Evolutionary conservation across 1,139 yeast genomes (phyloP), one percentile per base, ranked within the genome.

Genomic region (Lodderomyces margitis): DNA sequence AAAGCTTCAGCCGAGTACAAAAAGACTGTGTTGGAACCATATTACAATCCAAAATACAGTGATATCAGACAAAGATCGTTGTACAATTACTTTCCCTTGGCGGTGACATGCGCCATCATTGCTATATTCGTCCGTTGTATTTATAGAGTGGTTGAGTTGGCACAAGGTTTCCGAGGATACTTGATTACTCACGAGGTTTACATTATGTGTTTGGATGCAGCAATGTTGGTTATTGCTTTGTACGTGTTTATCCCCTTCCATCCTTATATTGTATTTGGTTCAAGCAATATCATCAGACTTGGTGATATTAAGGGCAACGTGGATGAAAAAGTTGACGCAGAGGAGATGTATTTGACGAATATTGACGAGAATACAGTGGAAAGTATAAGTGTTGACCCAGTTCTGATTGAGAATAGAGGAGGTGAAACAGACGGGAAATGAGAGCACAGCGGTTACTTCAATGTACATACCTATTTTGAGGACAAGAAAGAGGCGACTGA

Each of bases 141-240:
- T 31, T 91, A 87, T 62, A 78, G 97, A 63, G 81, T 88, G 41
- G 78, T 81, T 16, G 97, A 91, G 60, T 72, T 89, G 46, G 69
- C 83, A 3, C 78, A 83, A 54, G 96, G 97, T 12, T 89, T 89
- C 80, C 41, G 54, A 4, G 95, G 96, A 0, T 75, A 70, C 48
- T 68, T 89, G 50, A 82, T 87, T 44, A 62, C 67, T 1, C 82
- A 81, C 53, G 98, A 92, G 62, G 74, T 74, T 27, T 88, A 75
- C 60, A 75, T 91, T 51, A 74, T 91, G 72, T 77, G 81, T 8
- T 71, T 91, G 36, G 98, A 92, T 56, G 87, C 89, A 0, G 57
- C 83, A 20, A 80, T 87, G 87, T 73, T 87, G 53, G 65, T 70
- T 3, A 52, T 68, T 28, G 64, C 69, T 5, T 74, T 74, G 5